These are phyloP conservation scores for Hippophae rhamnoides DNA, from an alignment of 306 rosid genomes.

Conservation along the genomic window DNA sequence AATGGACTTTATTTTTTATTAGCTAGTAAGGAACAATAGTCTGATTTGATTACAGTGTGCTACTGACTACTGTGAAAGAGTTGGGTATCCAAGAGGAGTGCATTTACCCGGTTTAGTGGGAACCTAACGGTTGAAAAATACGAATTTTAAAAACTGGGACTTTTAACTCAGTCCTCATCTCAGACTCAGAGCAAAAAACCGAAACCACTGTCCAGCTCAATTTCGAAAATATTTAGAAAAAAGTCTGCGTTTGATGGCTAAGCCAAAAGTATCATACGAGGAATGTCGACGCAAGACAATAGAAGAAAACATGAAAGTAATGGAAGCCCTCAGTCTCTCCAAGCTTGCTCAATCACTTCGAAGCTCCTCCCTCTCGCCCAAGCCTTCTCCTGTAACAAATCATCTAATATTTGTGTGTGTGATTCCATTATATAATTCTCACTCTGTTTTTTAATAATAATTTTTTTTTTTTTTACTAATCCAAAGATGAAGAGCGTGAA, in stretches of 20 bases:
- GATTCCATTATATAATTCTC: not conserved
- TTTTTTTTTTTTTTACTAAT: not conserved
- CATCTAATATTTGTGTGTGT: not conserved
- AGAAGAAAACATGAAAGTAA: constrained; percentile 66
- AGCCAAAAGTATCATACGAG: constrained; percentile 38
- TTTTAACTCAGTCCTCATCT: not conserved
- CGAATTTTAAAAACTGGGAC: not conserved
- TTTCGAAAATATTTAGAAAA: not conserved
- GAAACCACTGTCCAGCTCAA: not conserved
- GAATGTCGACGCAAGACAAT: constrained; percentile 52
- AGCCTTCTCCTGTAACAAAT: constrained; percentile 33
- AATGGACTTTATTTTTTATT: too few relatives aligned
- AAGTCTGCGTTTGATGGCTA: constrained; percentile 9
- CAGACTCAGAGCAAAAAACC: not conserved
- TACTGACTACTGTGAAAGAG: not conserved
- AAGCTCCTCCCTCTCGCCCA: constrained; percentile 36
- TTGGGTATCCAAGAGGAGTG: not conserved
- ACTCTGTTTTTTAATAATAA: not conserved
- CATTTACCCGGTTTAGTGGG: constrained; percentile 13
- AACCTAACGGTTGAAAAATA: constrained; percentile 37
- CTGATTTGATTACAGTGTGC: not conserved
- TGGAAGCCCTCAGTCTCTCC: constrained; percentile 66
- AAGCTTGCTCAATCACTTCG: constrained; percentile 49
- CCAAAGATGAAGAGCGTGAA: constrained; percentile 39
- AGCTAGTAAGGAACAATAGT: too few relatives aligned